Evolutionary conservation across 2,329 filamentous ascomycete genomes (phyloP).

Genomic region (Coccinonectria pachysandricola): DNA sequence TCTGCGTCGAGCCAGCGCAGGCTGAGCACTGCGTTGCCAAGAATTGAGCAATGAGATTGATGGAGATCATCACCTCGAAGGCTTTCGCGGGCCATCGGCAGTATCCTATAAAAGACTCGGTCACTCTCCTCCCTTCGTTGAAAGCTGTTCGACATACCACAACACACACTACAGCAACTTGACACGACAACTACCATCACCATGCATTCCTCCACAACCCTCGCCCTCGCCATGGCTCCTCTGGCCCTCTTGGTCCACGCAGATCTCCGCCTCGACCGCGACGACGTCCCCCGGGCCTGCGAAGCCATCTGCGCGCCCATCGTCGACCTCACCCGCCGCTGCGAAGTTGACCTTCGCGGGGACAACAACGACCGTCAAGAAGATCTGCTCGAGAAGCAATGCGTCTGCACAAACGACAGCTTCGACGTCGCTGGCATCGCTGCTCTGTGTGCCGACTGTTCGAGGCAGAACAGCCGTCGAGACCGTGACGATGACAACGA

Average conservation of each 20-base stretch:
- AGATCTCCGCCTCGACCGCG: slow-evolving; percentile 23
- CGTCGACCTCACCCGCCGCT: slow-evolving; percentile 23
- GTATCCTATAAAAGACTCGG: too few relatives aligned
- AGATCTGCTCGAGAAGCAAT: slow-evolving; percentile 28
- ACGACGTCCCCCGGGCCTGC: slow-evolving; percentile 26
- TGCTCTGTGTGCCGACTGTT: slow-evolving; percentile 28
- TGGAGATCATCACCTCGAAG: too few relatives aligned
- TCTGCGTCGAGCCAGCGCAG: too few relatives aligned
- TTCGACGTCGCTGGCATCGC: slow-evolving; percentile 28
- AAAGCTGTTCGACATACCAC: too few relatives aligned
- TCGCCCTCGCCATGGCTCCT: slow-evolving; percentile 20
- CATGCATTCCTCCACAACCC: slow-evolving; percentile 22
- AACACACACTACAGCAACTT: too few relatives aligned
- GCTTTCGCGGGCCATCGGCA: too few relatives aligned
- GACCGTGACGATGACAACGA: slow-evolving; percentile 8
- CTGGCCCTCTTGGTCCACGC: slow-evolving; percentile 21
- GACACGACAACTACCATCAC: too few relatives aligned
- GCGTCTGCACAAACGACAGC: slow-evolving; percentile 31
- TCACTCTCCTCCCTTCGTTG: too few relatives aligned
- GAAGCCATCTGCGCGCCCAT: slow-evolving; percentile 27
- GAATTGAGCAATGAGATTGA: too few relatives aligned
- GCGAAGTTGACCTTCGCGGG: slow-evolving; percentile 22
- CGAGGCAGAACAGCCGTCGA: slow-evolving; percentile 20
- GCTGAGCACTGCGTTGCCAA: too few relatives aligned
- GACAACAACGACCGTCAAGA: slow-evolving; percentile 24